Conservation (phyloP, 495 filamentous ascomycete genomes). For the Aspergillus sparsus region DNA sequence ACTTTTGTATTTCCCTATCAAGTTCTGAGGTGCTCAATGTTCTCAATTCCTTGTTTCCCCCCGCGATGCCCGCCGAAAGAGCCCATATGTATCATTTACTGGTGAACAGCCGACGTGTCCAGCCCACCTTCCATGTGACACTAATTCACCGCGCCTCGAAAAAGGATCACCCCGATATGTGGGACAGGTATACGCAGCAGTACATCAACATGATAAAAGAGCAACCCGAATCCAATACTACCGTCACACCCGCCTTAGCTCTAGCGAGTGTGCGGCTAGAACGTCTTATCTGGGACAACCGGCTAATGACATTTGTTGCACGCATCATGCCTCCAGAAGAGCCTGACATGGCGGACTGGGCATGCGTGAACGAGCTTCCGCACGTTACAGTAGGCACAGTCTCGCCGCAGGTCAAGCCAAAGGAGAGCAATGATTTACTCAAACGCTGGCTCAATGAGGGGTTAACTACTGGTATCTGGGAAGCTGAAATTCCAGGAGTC, state of each 20-base stretch:
- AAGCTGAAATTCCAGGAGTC: conserved; percentile 48
- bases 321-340: conserved; percentile 53
- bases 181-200: conserved; percentile 62
- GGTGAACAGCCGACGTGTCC: conserved; percentile 68
- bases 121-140: conserved; percentile 89
- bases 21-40: conserved; percentile 56
- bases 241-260: conserved; percentile 47
- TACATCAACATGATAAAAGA: conserved; percentile 44
- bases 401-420: conserved; percentile 72
- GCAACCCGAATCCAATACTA: conserved; percentile 42
- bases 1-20: conserved; percentile 71
- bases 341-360: conserved; percentile 50
- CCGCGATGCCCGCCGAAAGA: conserved; percentile 39
- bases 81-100: conserved; percentile 75
- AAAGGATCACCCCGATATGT: conserved; percentile 61
- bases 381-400: conserved; percentile 90
- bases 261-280: conserved; percentile 60
- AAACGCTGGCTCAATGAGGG: conserved; percentile 62
- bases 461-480: conserved; percentile 34
- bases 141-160: conserved; percentile 76
- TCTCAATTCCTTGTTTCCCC: conserved; percentile 67
- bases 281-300: conserved; percentile 73
- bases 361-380: conserved; percentile 74
- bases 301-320: conserved; percentile 86
- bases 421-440: conserved; percentile 88